Evolutionary conservation across 176 grass and related monocot genomes (phyloP), one percentile per base, ranked within the genome.

Genomic region (Oropetium thomaeum): DNA sequence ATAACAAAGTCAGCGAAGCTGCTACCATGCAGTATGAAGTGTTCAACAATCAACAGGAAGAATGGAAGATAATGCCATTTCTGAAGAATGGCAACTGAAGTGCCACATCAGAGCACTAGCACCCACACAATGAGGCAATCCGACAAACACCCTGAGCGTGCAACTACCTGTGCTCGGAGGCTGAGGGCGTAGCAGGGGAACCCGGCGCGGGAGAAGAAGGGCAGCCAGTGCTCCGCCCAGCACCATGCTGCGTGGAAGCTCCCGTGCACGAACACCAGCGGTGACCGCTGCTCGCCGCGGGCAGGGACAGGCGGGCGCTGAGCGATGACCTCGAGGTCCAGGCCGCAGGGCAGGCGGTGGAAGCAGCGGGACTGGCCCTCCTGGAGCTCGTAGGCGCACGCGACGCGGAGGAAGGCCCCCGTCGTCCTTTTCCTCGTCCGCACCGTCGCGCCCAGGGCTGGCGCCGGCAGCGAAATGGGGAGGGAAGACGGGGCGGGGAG

Each of bases 231-330:
- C 65, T 97, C 90, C 4, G 88, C 88, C 94, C 90, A 97, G 86
- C 94, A 97, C 94, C 94, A 97, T 39, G 90, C 90, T 45, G 88
- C 94, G 78, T 97, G 94, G 85, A 97, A 97, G 86, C 94, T 97
- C 28, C 94, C 94, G 44, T 97, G 94, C 63, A 97, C 79, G 78
- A 97, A 90, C 48, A 97, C 94, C 48, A 91, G 59, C 7, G 94
- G 83, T 28, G 90, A 40, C 43, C 67, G 63, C 62, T 32, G 63
- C 62, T 32, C 52, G 8, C 7, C 78, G 1, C 49, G 52, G 20
- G 12, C 58, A 48, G 43, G 47, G 33, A 40, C 28, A 15, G 52
- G 60, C 28, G 85, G 87, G 5, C 76, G 62, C 83, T 97, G 90
- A 22, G 75, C 72, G 49, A 97, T 91, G 43, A 97, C 81, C 77